phyloP scores from a whole-genome alignment of 768 basidiomycete genomes.

The Nidularia pulvinata region DNA sequence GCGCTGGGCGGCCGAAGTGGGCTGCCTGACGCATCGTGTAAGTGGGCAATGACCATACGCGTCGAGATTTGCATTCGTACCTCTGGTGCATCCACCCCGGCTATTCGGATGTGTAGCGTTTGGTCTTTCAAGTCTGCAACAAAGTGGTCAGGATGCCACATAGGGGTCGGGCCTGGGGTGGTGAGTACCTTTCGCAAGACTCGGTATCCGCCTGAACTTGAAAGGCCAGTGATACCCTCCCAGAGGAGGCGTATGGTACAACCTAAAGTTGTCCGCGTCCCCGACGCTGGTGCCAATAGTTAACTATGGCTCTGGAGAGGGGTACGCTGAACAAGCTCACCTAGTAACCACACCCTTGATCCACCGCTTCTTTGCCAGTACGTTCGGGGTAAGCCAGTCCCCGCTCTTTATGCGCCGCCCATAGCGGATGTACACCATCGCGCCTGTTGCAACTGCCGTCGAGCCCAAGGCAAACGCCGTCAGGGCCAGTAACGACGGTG shows the following conservation, averaged over 20 bases:
- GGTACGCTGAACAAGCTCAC: conserved; percentile 31
- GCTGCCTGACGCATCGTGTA: too few species aligned
- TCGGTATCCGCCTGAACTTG: conserved; percentile 67
- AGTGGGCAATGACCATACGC: too few species aligned
- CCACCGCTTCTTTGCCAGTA: conserved; percentile 60
- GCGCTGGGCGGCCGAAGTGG: conserved; percentile 83
- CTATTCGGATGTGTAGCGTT: conserved; percentile 87
- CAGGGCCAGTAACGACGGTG: conserved; percentile 22
- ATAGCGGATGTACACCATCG: conserved; percentile 45
- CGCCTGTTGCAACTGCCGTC: conserved; percentile 25
- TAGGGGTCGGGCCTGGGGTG: not conserved
- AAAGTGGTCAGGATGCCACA: not conserved
- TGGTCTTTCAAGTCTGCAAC: conserved; percentile 68
- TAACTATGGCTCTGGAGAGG: not conserved
- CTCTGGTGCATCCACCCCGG: conserved; percentile 94
- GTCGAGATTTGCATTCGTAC: too few species aligned
- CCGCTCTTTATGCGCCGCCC: conserved; percentile 60
- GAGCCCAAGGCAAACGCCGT: conserved; percentile 40
- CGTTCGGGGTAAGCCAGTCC: conserved; percentile 69
- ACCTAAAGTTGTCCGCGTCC: conserved; percentile 85
- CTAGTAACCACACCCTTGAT: conserved; percentile 82
- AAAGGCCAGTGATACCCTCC: conserved; percentile 72
- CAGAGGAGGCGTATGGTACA: conserved; percentile 84
- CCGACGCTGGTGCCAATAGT: conserved; percentile 58
- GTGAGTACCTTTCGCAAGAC: conserved; percentile 48